phyloP scores from a whole-genome alignment of 2,329 filamentous ascomycete species.

The Cladosporium colombiae region DNA sequence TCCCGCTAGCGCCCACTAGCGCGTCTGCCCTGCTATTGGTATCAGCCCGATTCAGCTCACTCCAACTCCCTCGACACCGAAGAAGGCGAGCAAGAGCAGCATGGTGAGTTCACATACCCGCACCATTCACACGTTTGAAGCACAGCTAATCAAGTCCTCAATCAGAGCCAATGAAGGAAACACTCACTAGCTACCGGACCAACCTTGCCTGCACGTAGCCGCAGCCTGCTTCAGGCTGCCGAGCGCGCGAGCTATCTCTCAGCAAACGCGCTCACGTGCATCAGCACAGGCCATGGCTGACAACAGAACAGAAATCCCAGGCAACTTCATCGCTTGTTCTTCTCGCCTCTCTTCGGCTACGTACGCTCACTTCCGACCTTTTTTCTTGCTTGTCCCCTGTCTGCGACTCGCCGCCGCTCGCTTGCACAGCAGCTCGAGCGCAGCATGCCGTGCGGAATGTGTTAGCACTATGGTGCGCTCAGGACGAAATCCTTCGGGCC shows the following conservation, averaged over 20 bases:
- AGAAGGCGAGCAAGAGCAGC: slow-evolving; percentile 15
- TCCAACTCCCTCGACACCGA: neutral
- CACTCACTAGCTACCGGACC: slow-evolving; percentile 19
- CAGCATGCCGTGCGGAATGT: neutral
- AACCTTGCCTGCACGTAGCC: slow-evolving; percentile 19
- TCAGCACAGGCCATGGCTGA: slow-evolving; percentile 16
- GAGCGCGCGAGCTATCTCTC: neutral
- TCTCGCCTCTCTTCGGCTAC: slow-evolving; percentile 13
- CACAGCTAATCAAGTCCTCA: neutral
- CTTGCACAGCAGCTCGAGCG: slow-evolving; percentile 13
- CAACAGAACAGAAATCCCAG: slow-evolving; percentile 19
- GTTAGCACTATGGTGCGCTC: slow-evolving; percentile 20
- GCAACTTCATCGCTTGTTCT: slow-evolving; percentile 6
- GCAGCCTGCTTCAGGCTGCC: slow-evolving; percentile 5
- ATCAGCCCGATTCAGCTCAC: neutral
- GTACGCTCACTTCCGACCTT: neutral
- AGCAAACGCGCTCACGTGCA: slow-evolving; percentile 14
- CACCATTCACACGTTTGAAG: neutral
- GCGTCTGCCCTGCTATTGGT: neutral
- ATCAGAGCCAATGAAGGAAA: slow-evolving; percentile 15
- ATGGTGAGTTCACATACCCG: neutral
- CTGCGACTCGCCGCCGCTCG: neutral
- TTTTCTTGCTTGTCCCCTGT: neutral
- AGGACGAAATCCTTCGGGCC: slow-evolving; percentile 14
- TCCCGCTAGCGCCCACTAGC: neutral